phyloP scores from a whole-genome alignment of 768 basidiomycete genomes.

The Imleria badia region DNA sequence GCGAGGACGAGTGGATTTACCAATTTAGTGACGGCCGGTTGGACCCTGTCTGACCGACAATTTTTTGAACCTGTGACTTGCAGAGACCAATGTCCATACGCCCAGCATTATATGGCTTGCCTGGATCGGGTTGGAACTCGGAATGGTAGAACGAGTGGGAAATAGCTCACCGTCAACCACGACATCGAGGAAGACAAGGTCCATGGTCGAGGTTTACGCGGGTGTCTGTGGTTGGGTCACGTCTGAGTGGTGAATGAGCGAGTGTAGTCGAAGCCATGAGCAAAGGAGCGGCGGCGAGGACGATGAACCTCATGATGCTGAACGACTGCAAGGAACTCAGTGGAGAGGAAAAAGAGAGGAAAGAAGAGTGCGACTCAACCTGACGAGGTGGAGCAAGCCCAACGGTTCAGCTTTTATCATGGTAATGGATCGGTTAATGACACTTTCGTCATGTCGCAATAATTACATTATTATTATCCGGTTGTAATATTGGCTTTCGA shows the following conservation, averaged over 20 bases:
- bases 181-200: slow-evolving; percentile 21
- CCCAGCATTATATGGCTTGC: slow-evolving; percentile 23
- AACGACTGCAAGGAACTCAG: background rate
- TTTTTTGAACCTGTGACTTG: slow-evolving; percentile 23
- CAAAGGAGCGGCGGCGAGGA: slow-evolving; percentile 18
- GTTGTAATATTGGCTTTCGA: too few species aligned
- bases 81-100: slow-evolving; percentile 32
- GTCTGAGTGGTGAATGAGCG: slow-evolving; percentile 16
- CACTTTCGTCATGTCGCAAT: too few species aligned
- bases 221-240: slow-evolving; percentile 5
- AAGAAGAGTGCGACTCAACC: background rate
- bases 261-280: slow-evolving; percentile 13
- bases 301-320: slow-evolving; percentile 15
- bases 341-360: background rate
- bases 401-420: slow-evolving; percentile 6
- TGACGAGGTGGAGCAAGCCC: background rate
- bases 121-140: slow-evolving; percentile 1
- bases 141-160: too few species aligned
- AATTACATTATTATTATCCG: too few species aligned
- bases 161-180: slow-evolving; percentile 5
- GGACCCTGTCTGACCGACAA: slow-evolving; percentile 27
- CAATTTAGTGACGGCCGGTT: slow-evolving; percentile 20
- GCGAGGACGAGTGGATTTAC: slow-evolving; percentile 10
- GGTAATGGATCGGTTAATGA: slow-evolving; percentile 5
- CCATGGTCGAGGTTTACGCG: slow-evolving; percentile 16